A percentile compares a stretch with the other conserved stretches of the same genome.
Conservation (phyloP, 129 eudicot genomes). For the Dittrichia graveolens region DNA sequence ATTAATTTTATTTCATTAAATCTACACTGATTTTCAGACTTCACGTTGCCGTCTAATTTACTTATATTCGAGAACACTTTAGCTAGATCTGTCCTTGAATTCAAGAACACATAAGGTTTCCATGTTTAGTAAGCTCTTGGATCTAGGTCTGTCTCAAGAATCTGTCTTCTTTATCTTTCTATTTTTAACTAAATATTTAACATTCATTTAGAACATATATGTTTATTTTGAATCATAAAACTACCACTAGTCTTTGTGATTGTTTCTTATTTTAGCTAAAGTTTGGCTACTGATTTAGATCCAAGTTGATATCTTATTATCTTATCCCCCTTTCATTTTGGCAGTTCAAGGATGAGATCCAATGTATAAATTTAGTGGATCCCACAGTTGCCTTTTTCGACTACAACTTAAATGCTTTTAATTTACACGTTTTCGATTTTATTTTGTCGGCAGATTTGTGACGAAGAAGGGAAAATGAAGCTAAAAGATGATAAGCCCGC, state of each 20-base stretch:
- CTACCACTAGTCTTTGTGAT: constrained; percentile 16
- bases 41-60: constrained; percentile 11
- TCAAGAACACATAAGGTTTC: constrained; percentile 27
- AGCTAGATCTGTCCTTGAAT: constrained; percentile 35
- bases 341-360: background rate
- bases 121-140: constrained; percentile 29
- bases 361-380: background rate
- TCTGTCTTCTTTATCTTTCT: constrained; percentile 23
- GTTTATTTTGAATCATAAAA: constrained; percentile 5
- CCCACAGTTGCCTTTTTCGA: background rate
- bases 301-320: constrained; percentile 6
- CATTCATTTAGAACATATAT: constrained; percentile 17
- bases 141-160: constrained; percentile 12
- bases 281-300: constrained; percentile 31
- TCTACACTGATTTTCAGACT: constrained; percentile 42
- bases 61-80: constrained; percentile 14
- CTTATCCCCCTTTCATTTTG: background rate
- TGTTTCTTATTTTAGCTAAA: constrained; percentile 19
- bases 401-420: background rate
- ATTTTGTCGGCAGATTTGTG: constrained; percentile 29
- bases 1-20: constrained; percentile 35
- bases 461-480: constrained; percentile 49
- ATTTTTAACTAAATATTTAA: background rate
- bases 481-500: constrained; percentile 69
- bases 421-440: constrained; percentile 16